Percentiles rank a stretch among this genome's conserved stretches.
phyloP scores from a whole-genome alignment of 108 stramenopile genomes.

The Tribonema minus region DNA sequence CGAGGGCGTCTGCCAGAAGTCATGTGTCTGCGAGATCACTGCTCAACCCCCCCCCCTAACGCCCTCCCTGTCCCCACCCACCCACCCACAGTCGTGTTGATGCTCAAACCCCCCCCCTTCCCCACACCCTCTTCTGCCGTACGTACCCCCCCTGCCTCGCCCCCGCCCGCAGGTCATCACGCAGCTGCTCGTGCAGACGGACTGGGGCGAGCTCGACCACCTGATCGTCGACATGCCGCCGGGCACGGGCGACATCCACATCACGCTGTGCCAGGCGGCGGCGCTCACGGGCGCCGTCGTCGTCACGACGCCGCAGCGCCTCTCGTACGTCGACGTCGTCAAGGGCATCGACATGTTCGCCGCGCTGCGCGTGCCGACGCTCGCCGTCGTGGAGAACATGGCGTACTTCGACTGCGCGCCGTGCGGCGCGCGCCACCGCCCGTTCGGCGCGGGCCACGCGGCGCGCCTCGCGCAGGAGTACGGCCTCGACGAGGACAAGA shows the following conservation, averaged over 20 bases:
- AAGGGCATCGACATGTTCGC: slow-evolving; percentile 97
- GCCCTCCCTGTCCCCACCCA: too few relatives aligned
- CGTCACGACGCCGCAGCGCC: slow-evolving; percentile 92
- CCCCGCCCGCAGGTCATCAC: slow-evolving; percentile 65
- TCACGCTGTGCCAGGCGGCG: slow-evolving; percentile 90
- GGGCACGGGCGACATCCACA: slow-evolving; percentile 97
- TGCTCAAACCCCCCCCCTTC: too few relatives aligned
- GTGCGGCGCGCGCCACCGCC: slow-evolving; percentile 46
- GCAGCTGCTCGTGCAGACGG: slow-evolving; percentile 87
- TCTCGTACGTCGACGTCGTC: slow-evolving; percentile 83
- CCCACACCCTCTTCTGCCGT: too few relatives aligned
- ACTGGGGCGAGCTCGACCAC: slow-evolving; percentile 97
- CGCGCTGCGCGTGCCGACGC: slow-evolving; percentile 64
- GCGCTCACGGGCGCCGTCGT: slow-evolving; percentile 90
- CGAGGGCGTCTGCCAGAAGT: too few relatives aligned
- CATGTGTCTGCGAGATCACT: too few relatives aligned
- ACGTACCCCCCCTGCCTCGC: too few relatives aligned
- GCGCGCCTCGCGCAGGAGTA: slow-evolving; percentile 8
- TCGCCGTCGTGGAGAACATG: slow-evolving; percentile 98
- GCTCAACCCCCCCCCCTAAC: too few relatives aligned
- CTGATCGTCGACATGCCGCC: slow-evolving; percentile 93
- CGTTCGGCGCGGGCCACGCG: slow-evolving; percentile 50
- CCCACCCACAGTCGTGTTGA: too few relatives aligned
- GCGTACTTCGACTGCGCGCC: slow-evolving; percentile 62
- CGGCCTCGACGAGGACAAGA: not conserved